These are phyloP conservation scores for Candida parachauliodes DNA, from an alignment of 805 yeast genomes.

Conservation along the genomic window DNA sequence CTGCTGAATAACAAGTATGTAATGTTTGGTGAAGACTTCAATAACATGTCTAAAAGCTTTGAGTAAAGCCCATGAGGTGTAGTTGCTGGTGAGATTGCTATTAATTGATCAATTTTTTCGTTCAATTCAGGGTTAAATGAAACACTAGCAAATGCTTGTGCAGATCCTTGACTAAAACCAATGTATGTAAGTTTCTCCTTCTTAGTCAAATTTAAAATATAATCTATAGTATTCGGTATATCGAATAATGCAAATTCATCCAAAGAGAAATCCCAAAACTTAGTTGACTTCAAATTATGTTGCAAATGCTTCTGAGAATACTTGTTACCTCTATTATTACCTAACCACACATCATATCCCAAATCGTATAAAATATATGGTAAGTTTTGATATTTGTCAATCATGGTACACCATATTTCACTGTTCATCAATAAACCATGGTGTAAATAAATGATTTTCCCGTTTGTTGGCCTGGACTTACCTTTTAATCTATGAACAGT, in stretches of 20 bases:
- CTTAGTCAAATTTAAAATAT: slow-evolving; percentile 53
- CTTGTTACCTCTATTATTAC: slow-evolving; percentile 61
- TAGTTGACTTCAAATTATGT: slow-evolving; percentile 30
- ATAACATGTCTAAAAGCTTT: slow-evolving; percentile 67
- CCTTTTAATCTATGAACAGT: slow-evolving; percentile 63
- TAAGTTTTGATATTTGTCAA: slow-evolving; percentile 39
- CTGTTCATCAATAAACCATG: slow-evolving; percentile 90
- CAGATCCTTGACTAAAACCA: slow-evolving; percentile 93
- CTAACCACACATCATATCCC: slow-evolving; percentile 94
- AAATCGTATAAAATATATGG: slow-evolving; percentile 74
- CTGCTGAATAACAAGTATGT: slow-evolving; percentile 71
- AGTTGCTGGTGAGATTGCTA: slow-evolving; percentile 92
- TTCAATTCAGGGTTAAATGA: slow-evolving; percentile 64
- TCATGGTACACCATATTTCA: slow-evolving; percentile 64
- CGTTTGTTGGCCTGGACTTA: slow-evolving; percentile 12
- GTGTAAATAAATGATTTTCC: slow-evolving; percentile 70
- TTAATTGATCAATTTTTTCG: slow-evolving; percentile 49
- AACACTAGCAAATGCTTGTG: slow-evolving; percentile 85
- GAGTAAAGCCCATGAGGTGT: slow-evolving; percentile 84
- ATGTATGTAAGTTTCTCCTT: slow-evolving; percentile 54
- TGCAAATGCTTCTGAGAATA: slow-evolving; percentile 73
- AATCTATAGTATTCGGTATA: slow-evolving; percentile 79
- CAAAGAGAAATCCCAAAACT: slow-evolving; percentile 86
- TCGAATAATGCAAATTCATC: slow-evolving; percentile 92
- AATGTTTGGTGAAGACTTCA: slow-evolving; percentile 72